Evolutionary conservation across 805 yeast genomes (phyloP).

Genomic region (Candida peoriensis): DNA sequence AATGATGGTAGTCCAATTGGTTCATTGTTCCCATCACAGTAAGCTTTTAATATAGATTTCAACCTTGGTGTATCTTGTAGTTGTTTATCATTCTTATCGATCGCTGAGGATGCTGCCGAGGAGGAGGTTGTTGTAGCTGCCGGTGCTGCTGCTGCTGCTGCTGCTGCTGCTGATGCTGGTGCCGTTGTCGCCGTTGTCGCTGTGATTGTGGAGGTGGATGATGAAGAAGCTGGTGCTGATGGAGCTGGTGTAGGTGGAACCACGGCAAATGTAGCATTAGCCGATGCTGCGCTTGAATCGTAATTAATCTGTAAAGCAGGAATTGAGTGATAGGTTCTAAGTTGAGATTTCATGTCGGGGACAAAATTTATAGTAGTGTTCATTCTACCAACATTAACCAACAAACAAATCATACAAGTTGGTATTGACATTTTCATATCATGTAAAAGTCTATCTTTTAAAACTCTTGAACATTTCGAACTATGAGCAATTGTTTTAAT

Average conservation of each 20-base stretch:
- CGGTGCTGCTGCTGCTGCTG: too few species aligned
- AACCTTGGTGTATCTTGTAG: slow-evolving; percentile 93
- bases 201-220: too few species aligned
- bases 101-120: slow-evolving; percentile 14
- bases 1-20: slow-evolving; percentile 46
- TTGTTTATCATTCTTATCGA: slow-evolving; percentile 55
- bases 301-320: slow-evolving; percentile 80
- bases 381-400: slow-evolving; percentile 90
- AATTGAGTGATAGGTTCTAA: slow-evolving; percentile 89
- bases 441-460: slow-evolving; percentile 67
- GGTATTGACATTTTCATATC: slow-evolving; percentile 62
- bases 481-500: slow-evolving; percentile 78
- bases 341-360: slow-evolving; percentile 90
- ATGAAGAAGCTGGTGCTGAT: too few species aligned
- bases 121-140: too few species aligned
- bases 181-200: slow-evolving; percentile 17
- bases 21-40: slow-evolving; percentile 62
- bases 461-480: slow-evolving; percentile 73
- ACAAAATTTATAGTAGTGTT: slow-evolving; percentile 94
- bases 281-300: slow-evolving; percentile 15
- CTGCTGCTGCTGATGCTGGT: slow-evolving; percentile 10
- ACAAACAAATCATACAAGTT: slow-evolving; percentile 74
- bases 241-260: too few species aligned
- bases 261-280: too few species aligned
- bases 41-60: slow-evolving; percentile 83